Percentiles rank a stretch among this genome's conserved stretches.
These are phyloP conservation scores for Hypseocharis bilobata DNA, from an alignment of 441 rosid genomes.

Conservation along the genomic window DNA sequence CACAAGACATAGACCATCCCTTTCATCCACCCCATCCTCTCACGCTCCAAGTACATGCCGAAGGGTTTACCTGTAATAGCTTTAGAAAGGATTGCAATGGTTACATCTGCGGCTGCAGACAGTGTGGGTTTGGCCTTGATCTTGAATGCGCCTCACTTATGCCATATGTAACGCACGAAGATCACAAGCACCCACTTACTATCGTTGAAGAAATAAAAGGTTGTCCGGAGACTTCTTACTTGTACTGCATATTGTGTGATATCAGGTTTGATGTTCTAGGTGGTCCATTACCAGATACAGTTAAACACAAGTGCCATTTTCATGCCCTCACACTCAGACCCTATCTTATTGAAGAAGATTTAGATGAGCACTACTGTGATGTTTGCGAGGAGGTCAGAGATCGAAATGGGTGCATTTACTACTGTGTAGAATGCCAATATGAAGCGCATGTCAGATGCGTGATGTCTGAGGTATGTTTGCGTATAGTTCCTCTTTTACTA, in stretches of 20 bases:
- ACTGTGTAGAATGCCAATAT: slow-evolving; percentile 6
- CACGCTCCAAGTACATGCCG: neutral
- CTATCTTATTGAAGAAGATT: neutral
- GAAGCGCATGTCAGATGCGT: slow-evolving; percentile 9
- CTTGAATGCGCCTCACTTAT: too few relatives aligned
- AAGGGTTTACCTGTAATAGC: neutral
- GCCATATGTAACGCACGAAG: neutral
- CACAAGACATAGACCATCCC: slow-evolving; percentile 9
- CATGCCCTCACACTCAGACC: slow-evolving; percentile 15
- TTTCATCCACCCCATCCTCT: slow-evolving; percentile 22
- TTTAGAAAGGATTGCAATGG: neutral
- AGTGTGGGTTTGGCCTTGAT: slow-evolving; percentile 15
- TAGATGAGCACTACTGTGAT: slow-evolving; percentile 19
- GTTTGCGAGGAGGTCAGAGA: slow-evolving; percentile 19
- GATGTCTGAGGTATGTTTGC: slow-evolving; percentile 10
- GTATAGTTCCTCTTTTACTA: too few relatives aligned
- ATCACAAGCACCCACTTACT: slow-evolving; percentile 17
- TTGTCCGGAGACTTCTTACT: neutral
- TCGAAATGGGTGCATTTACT: slow-evolving; percentile 9
- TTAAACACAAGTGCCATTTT: slow-evolving; percentile 3
- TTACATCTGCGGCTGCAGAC: slow-evolving; percentile 8
- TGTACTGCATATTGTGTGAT: slow-evolving; percentile 16
- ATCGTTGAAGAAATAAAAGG: neutral
- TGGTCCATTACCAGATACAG: neutral
- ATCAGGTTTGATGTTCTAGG: slow-evolving; percentile 5